Base-by-base conservation (phyloP, 2,329 filamentous ascomycete genomes). In the Cadophora malorum region DNA sequence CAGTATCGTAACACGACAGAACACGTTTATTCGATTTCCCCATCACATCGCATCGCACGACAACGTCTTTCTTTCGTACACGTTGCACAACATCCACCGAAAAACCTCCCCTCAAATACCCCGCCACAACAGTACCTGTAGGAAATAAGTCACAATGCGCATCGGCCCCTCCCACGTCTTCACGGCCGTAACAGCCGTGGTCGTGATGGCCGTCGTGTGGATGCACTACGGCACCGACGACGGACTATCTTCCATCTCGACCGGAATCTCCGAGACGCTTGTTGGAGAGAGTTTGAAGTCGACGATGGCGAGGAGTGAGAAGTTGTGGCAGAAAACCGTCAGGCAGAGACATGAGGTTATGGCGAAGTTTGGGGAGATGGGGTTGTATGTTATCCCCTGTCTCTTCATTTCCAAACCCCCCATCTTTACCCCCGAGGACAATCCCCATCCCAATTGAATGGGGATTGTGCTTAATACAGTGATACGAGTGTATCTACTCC, bases 251-350 rank as follows among this genome's bases (percentile, higher is more conserved):
- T 56, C 38, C 4, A 62, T 68, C n/a, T 59, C 50, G 28, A 61
- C 23, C 3, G 45, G 56, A 14, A 70, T 69, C 14, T 68, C 67
- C 10, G 59, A 61, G 28, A 59, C 60, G 8, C 45, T 71, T 8
- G 55, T 56, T 31, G 59, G 65, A 49, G 64, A 58, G 4, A 67
- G 63, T 53, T 41, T 71, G 35, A 69, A 71, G 55, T 50, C 58
- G 2, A 63, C 63, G 21, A 75, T 74, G 68, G 69, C 72, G 56
- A 76, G 72, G 70, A 72, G 70, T 16, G 71, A 73, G 66, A 68
- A 56, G 50, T 21, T 73, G 4, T 78, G 76, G 76, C 67, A 62
- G 55, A 77, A 78, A 67, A 77, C 74, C 0, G 75, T 78, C 21
- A 66, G 67, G 55, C 73, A 77, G 66, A 70, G 77, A 25, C 76